These are phyloP conservation scores for Chytridiales sp. DNA, from an alignment of 371 early-diverging fungal species.

Conservation along the genomic window DNA sequence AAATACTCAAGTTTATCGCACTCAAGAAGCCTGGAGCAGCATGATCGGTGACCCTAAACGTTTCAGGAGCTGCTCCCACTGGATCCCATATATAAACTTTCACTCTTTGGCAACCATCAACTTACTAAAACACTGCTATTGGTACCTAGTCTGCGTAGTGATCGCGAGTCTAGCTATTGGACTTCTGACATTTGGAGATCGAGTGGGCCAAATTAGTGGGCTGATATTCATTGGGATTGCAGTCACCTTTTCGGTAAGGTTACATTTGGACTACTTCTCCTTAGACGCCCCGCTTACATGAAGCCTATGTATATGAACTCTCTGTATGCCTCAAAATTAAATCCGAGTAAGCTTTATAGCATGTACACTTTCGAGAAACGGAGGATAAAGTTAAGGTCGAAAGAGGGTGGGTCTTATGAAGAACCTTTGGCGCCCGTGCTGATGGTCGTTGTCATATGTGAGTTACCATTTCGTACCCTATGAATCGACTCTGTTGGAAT, in stretches of 20 bases:
- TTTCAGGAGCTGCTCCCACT: no score
- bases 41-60: no score
- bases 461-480: no score
- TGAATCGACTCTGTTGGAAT: background rate
- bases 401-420: slow-evolving; percentile 44
- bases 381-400: slow-evolving; percentile 55
- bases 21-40: no score
- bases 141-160: slow-evolving; percentile 48
- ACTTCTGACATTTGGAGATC: slow-evolving; percentile 55
- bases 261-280: background rate
- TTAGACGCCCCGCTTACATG: background rate
- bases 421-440: slow-evolving; percentile 72
- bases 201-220: slow-evolving; percentile 48
- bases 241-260: slow-evolving; percentile 44
- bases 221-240: slow-evolving; percentile 48
- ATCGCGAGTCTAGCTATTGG: slow-evolving; percentile 57
- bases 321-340: background rate
- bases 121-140: background rate
- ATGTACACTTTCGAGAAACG: slow-evolving; percentile 92
- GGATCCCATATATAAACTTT: no score
- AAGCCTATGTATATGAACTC: background rate
- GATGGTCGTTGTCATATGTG: slow-evolving; percentile 79
- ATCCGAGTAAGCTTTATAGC: slow-evolving; percentile 65
- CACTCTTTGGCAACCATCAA: no score
- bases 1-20: no score